A percentile compares a stretch with the other conserved stretches of the same genome.
phyloP scores from a whole-genome alignment of 2,329 filamentous ascomycete genomes.

The Fusarium verticillioides region DNA sequence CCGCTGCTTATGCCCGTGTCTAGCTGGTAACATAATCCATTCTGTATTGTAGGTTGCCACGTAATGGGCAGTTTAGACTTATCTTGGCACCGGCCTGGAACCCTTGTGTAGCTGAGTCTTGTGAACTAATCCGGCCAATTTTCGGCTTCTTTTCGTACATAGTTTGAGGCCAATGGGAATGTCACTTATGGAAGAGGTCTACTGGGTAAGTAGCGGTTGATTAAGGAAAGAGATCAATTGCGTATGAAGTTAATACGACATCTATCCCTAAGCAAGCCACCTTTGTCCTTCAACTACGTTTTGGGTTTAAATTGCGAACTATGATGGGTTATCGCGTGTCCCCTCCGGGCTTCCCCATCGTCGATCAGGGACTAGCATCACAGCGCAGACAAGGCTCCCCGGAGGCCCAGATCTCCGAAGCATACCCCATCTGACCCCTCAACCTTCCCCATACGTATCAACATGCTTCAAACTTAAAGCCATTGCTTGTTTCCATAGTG shows the following conservation, averaged over 20 bases:
- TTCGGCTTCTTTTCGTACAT: too few species aligned
- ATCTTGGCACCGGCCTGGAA: too few species aligned
- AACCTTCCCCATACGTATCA: too few species aligned
- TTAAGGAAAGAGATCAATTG: too few species aligned
- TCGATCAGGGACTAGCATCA: background rate
- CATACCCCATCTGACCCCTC: background rate
- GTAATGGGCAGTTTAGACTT: background rate
- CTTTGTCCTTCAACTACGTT: background rate
- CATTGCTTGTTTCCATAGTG: slow-evolving; percentile 65
- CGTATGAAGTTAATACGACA: background rate
- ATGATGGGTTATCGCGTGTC: background rate
- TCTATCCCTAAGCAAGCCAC: background rate
- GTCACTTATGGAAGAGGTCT: too few species aligned
- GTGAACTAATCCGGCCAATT: too few species aligned
- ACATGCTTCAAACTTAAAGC: too few species aligned
- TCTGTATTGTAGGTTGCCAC: background rate
- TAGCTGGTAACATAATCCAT: background rate
- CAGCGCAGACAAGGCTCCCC: background rate
- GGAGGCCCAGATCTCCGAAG: background rate
- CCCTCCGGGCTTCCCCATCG: too few species aligned
- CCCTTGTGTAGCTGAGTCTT: too few species aligned
- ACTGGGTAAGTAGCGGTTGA: too few species aligned
- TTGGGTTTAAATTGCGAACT: background rate
- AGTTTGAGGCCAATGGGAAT: too few species aligned
- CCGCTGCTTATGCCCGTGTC: background rate